phyloP scores from a whole-genome alignment of 495 filamentous ascomycete species.

The Aspergillus ellipticus region DNA sequence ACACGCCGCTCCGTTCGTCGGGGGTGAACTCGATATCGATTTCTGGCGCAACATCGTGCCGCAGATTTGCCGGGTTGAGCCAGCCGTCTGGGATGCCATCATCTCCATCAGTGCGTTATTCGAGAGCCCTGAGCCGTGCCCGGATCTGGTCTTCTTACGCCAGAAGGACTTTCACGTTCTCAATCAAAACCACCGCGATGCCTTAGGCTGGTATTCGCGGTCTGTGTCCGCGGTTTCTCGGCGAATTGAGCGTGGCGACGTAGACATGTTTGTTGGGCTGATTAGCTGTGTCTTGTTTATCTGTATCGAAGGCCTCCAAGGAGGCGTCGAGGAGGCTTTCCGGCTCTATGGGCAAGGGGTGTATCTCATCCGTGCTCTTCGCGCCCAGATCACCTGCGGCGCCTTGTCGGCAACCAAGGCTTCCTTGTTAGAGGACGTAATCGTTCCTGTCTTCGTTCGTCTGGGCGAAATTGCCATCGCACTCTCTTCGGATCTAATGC shows the following conservation, averaged over 20 bases:
- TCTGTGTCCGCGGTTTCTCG: slow-evolving; percentile 47
- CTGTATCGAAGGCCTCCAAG: slow-evolving; percentile 54
- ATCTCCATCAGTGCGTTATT: slow-evolving; percentile 52
- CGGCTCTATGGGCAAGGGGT: slow-evolving; percentile 36
- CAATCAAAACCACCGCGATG: slow-evolving; percentile 38
- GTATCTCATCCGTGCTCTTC: slow-evolving; percentile 28
- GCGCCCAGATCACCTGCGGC: slow-evolving; percentile 20
- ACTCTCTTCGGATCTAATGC: slow-evolving; percentile 7
- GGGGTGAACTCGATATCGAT: slow-evolving; percentile 46
- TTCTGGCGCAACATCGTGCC: slow-evolving; percentile 57
- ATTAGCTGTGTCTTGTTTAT: slow-evolving; percentile 56
- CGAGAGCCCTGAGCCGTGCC: slow-evolving; percentile 27
- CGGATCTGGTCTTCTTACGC: slow-evolving; percentile 9
- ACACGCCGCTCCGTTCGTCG: slow-evolving; percentile 25
- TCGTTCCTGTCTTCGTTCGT: slow-evolving; percentile 38
- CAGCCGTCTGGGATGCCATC: slow-evolving; percentile 58
- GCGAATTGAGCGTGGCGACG: slow-evolving; percentile 35
- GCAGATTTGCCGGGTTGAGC: slow-evolving; percentile 53
- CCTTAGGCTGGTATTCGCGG: slow-evolving; percentile 39
- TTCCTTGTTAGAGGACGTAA: slow-evolving; percentile 26
- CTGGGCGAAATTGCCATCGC: slow-evolving; percentile 22
- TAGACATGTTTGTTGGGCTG: slow-evolving; percentile 36
- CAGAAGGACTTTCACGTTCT: slow-evolving; percentile 25
- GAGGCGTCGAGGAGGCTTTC: slow-evolving; percentile 25
- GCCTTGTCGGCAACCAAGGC: slow-evolving; percentile 14